These are phyloP conservation scores for Ascochyta rabiei DNA, from an alignment of 2,329 filamentous ascomycete genomes.

Conservation along the genomic window DNA sequence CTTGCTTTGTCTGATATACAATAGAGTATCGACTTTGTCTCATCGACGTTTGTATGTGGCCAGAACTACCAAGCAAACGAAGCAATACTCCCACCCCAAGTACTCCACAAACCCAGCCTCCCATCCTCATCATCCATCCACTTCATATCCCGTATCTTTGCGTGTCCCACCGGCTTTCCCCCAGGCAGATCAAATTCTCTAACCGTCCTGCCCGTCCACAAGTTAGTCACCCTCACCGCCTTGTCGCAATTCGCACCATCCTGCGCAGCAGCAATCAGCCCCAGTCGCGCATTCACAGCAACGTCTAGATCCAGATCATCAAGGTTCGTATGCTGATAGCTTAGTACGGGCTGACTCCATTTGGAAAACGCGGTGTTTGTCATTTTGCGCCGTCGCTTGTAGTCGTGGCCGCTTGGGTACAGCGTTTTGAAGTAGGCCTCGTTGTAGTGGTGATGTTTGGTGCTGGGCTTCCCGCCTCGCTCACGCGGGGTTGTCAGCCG, in stretches of 20 bases:
- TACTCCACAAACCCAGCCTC: slow-evolving; percentile 31
- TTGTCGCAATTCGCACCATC: slow-evolving; percentile 19
- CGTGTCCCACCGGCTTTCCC: neutral
- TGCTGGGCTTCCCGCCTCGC: neutral
- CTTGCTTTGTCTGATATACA: too few species aligned
- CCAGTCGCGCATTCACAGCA: slow-evolving; percentile 36
- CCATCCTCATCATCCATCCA: slow-evolving; percentile 37
- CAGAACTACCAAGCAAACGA: slow-evolving; percentile 24
- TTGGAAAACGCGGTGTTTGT: slow-evolving; percentile 10
- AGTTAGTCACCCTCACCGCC: slow-evolving; percentile 37
- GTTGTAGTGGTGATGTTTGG: slow-evolving; percentile 19
- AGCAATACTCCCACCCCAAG: slow-evolving; percentile 27
- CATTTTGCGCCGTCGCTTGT: slow-evolving; percentile 23
- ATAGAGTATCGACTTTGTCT: too few species aligned
- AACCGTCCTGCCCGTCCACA: slow-evolving; percentile 40
- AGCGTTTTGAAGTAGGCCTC: slow-evolving; percentile 19
- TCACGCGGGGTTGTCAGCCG: slow-evolving; percentile 3
- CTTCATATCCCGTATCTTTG: slow-evolving; percentile 31
- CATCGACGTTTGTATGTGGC: neutral
- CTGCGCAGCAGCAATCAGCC: slow-evolving; percentile 43
- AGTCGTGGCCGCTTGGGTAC: slow-evolving; percentile 12
- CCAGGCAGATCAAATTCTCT: slow-evolving; percentile 25
- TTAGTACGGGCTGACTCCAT: slow-evolving; percentile 37
- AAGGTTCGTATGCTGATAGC: slow-evolving; percentile 34
- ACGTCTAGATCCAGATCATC: slow-evolving; percentile 36